phyloP scores from a whole-genome alignment of 2,329 filamentous ascomycete genomes.

The Fusarium sp. region DNA sequence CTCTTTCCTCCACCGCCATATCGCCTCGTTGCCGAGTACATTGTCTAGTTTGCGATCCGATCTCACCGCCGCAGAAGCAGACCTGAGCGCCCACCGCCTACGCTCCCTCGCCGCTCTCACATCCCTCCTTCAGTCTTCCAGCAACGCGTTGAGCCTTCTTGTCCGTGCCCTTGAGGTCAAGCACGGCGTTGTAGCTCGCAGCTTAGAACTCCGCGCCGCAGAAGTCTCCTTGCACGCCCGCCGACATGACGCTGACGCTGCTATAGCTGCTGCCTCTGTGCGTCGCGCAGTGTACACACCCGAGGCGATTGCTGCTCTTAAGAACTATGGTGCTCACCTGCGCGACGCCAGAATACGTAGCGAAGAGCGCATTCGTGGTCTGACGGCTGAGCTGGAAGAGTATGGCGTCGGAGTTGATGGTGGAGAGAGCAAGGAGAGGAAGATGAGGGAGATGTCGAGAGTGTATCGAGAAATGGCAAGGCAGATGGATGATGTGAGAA shows the following conservation, averaged over 20 bases:
- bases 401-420: slow-evolving; percentile 63
- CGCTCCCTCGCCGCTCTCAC: slow-evolving; percentile 56
- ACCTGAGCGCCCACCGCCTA: slow-evolving; percentile 59
- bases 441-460: slow-evolving; percentile 68
- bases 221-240: slow-evolving; percentile 62
- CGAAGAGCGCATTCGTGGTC: slow-evolving; percentile 59
- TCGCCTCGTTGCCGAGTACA: slow-evolving; percentile 63
- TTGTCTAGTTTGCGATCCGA: slow-evolving; percentile 56
- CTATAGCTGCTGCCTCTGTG: slow-evolving; percentile 54
- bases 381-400: slow-evolving; percentile 61
- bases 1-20: slow-evolving; percentile 70
- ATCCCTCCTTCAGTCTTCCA: slow-evolving; percentile 58
- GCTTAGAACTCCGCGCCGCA: slow-evolving; percentile 65
- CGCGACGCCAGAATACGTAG: slow-evolving; percentile 63
- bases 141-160: slow-evolving; percentile 58
- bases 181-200: slow-evolving; percentile 66
- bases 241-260: slow-evolving; percentile 57
- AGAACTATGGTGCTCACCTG: slow-evolving; percentile 65
- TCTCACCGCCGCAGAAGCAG: slow-evolving; percentile 50
- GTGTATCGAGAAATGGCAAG: slow-evolving; percentile 65
- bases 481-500: slow-evolving; percentile 65
- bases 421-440: slow-evolving; percentile 61
- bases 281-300: slow-evolving; percentile 62
- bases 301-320: slow-evolving; percentile 60
- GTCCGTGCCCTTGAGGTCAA: slow-evolving; percentile 69